Conservation (phyloP, 2,329 filamentous ascomycete genomes). For the Orbilia javanica region DNA sequence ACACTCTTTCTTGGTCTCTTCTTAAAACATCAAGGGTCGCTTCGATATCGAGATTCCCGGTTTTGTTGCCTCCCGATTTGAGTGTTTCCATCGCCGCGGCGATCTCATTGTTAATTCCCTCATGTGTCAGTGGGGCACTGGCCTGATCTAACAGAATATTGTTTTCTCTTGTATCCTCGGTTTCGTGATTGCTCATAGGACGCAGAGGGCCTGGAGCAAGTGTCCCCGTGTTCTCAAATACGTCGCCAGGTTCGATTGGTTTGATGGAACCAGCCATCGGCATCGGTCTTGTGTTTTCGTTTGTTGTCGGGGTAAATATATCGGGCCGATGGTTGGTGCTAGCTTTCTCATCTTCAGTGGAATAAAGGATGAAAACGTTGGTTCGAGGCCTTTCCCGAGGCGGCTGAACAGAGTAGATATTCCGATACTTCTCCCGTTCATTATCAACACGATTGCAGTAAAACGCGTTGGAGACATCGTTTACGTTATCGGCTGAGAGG, state of each 20-base stretch:
- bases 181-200: background rate
- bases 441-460: background rate
- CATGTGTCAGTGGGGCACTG: background rate
- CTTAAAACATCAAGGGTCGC: constrained; percentile 30
- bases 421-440: constrained; percentile 4
- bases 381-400: background rate
- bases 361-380: constrained; percentile 37
- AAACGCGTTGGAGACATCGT: background rate
- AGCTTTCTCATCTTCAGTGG: constrained; percentile 41
- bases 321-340: constrained; percentile 33
- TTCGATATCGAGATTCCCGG: constrained; percentile 2
- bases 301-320: background rate
- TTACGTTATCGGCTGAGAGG: background rate
- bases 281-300: background rate
- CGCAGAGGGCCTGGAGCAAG: background rate
- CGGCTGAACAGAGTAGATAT: background rate
- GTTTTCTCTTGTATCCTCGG: background rate
- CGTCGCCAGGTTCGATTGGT: background rate
- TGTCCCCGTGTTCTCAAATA: background rate
- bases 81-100: constrained; percentile 31
- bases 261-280: background rate
- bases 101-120: background rate
- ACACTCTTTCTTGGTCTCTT: constrained; percentile 22
- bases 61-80: background rate
- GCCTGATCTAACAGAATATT: constrained; percentile 8